These are phyloP conservation scores for Boechera divaricarpa DNA, from an alignment of 345 rosid species.

Conservation along the genomic window DNA sequence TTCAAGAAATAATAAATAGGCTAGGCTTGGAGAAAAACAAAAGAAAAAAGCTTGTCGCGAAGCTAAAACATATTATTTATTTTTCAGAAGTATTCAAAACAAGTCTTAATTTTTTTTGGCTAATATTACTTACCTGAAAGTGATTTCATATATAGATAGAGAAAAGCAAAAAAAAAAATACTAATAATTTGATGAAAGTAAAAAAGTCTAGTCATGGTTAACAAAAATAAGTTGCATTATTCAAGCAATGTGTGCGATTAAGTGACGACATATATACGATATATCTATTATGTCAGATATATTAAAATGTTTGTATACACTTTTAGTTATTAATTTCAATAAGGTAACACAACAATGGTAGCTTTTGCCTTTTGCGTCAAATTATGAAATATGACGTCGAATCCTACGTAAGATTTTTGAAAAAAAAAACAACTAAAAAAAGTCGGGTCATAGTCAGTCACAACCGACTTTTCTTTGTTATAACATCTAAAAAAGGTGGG, in stretches of 20 bases:
- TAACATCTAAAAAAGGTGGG: constrained; percentile 7
- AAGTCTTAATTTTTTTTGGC: neutral
- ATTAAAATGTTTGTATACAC: neutral
- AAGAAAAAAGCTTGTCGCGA: neutral
- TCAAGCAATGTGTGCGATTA: constrained; percentile 24
- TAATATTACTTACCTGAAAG: neutral
- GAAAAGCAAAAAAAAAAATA: neutral
- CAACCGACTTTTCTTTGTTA: constrained; percentile 23
- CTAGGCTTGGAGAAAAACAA: constrained; percentile 17
- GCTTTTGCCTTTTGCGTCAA: neutral
- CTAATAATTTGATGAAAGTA: neutral
- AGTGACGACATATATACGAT: neutral
- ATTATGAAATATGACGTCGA: constrained; percentile 15
- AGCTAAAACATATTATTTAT: constrained; percentile 17
- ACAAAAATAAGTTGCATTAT: neutral
- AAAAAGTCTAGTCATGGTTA: constrained; percentile 10
- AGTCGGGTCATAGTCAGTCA: constrained; percentile 16
- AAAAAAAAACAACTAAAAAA: neutral
- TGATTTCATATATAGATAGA: neutral
- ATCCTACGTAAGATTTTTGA: constrained; percentile 1
- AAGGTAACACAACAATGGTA: neutral
- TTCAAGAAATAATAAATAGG: constrained; percentile 23
- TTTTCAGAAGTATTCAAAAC: neutral
- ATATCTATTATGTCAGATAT: neutral
- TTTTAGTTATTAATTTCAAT: constrained; percentile 15